Base-by-base conservation (phyloP, 2,329 filamentous ascomycete genomes). In the Shiraia bambusicola region DNA sequence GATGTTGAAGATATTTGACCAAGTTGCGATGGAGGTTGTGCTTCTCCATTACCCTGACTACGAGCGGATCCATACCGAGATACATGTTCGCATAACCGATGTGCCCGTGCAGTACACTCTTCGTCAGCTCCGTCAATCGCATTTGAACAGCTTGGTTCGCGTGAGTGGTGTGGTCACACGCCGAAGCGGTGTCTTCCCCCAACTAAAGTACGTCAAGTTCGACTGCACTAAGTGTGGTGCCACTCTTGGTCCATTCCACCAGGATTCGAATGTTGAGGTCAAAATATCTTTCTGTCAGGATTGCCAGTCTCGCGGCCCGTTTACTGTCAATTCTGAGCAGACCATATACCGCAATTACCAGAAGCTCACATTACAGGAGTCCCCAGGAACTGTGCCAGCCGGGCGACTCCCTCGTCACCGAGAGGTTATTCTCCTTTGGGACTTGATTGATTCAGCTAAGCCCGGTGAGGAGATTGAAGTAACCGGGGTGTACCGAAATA, bases 281-380 rank as follows among this genome's bases (percentile, higher is more conserved):
- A 95, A 92, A 72, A 88, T 98, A 57, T 88, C 87, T 0, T 98
- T 88, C 75, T 98, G 93, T 67, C 92, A 96, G 65, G 93, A 88
- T 66, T 98, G 93, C 72, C 92, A 97, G 72, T 94, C 89, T 28
- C 84, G 89, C 28, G 93, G 93, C 0, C 94, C 93, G 0, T 98
- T 98, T 65, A 95, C 86, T 0, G 76, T 98, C 53, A 97, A 97
- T 72, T 93, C 90, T 3, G 93, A 97, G 67, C 94, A 95, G 76
- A 98, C 93, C 0, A 87, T 98, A 12, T 98, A 98, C 73, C 87
- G 93, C 50, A 98, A 98, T 70, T 98, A 96, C 72, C 93, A 98
- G 69, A 98, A 96, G 66, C 77, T 98, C 58, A 98, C 93, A 0
- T 79, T 98, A 10, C 93, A 98, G 64, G 93, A 98, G 69, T 95